Base-by-base conservation (phyloP, 805 yeast genomes). In the Hanseniaspora pseudoguilliermondii region DNA sequence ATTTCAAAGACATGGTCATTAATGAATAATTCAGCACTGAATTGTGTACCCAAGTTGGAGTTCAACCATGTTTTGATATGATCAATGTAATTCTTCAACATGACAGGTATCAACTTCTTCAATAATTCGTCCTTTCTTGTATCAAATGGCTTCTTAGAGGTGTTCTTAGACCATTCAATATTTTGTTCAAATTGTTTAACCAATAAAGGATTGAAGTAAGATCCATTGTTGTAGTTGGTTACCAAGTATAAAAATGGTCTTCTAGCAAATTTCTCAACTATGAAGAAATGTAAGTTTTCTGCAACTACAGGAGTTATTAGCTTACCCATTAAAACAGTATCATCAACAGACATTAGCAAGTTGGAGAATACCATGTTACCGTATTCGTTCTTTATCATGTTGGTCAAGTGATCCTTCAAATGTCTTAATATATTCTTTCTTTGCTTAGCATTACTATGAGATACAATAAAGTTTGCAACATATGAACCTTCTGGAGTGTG, bases 401-500 rank as follows among this genome's bases (percentile, higher is more conserved):
- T 83, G 47, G 75, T 73, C n/a, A 82, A 84, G 69, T 88, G 96
- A 35, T 78, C 78, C 65, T 83, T 86, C 68, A 91, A 77, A 16
- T 83, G 67, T 70, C 78, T 86, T 59, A 90, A 73, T 56, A 91
- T 79, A 50, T 68, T 66, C 71, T 90, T 91, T 74, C 96, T 83
- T 71, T 91, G 96, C 72, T 91, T 91, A 27, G 97, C 97, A 60
- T 75, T 84, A 36, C 96, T 91, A 57, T 77, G 75, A 1, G 96
- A 86, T 58, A 91, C 76, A 59, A 86, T 75, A 34, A 82, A 77
- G 63, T 86, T 81, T 0, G 96, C 96, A 58, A 89, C 97, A 63
- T 87, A 95, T 49, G 91, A 74, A 61, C 98, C 98, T 68, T 90
- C 97, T 55, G 83, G 83, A 0, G 98, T 91, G 68, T 91, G 98